Base-by-base conservation (phyloP, 768 basidiomycete species). In the Boletus subparvulus region DNA sequence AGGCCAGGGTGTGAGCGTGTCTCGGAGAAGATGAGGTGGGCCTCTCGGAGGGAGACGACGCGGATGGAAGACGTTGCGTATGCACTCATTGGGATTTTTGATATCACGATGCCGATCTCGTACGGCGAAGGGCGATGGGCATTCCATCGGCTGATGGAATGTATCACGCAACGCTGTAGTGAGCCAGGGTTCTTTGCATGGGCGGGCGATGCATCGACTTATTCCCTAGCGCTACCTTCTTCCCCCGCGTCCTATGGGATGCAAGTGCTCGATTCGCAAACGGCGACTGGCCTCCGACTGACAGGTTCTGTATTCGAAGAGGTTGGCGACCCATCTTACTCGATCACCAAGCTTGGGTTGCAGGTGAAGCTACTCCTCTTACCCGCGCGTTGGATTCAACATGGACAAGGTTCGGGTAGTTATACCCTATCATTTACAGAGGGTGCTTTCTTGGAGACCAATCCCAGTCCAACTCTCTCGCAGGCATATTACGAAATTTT, bases 131-230 rank as follows among this genome's bases (percentile, higher is more conserved):
- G 60, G 3, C 17, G 6, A 4, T 61, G 61, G 60, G 61, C 60
- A 4, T 61, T 61, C 32, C 47, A 61, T 40, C 49, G 61, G 30
- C 13, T 61, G 50, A 28, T 52, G 39, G 54, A 50, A 35, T 39
- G 43, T 14, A 56, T 61, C 24, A 35, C 43, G 19, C 61, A 56
- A 26, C 45, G 28, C 8, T 52, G 61, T n/a, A 52, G 37, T 7
- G 61, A 61, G 2, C 51, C 54, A 12, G 61, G 61, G 14, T 51
- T 61, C 52, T 61, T 64, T 19, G 59, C 56, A 17, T 61, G 68
- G 56, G 46, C 50, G 0, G 66, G 64, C 35, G 46, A 55, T 13
- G 36, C 49, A 4, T 61, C 60, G 3, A 53, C 49, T 24, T 61
- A 61, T 26, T 59, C 58, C 40, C 49, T 59, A 5, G 48, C 59